Evolutionary conservation across 352 stramenopile genomes (phyloP), one percentile per base, ranked within the genome.

Genomic region (Phytophthora europaea): DNA sequence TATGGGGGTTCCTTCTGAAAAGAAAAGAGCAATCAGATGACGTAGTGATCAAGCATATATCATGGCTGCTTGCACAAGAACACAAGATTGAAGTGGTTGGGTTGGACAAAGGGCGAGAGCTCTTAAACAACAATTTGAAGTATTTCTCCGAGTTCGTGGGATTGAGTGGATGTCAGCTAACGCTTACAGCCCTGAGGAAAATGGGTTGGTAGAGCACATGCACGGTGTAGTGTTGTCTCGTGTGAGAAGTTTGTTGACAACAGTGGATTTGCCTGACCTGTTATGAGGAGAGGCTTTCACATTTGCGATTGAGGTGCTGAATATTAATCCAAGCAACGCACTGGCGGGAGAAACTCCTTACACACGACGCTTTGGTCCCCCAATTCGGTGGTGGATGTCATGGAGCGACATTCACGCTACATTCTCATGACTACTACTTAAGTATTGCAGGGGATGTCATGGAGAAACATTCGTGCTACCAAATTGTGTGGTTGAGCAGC

Each of bases 331-430:
- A 8, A 50, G 43, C 16, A 50, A 16, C 23, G 43, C 43, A 13
- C 22, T 50, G 18, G 18, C 18, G 43, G 43, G 43, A 15, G 58
- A 67, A 13, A 60, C 40, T 20, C 38, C 66, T 31, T 73, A 63
- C 22, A 59, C 38, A 59, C 47, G 48, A 22, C 57, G 31, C 28
- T 67, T 72, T 36, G 48, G n/a, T n/a, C n/a, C n/a, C n/a, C n/a
- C n/a, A n/a, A n/a, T n/a, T n/a, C n/a, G n/a, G n/a, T n/a, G n/a
- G n/a, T n/a, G 23, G 23, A 26, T 26, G 23, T 26, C 23, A 26
- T 26, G 2, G 23, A 26, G 23, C 23, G 23, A 26, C 23, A 26
- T 26, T 26, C 23, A 26, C 23, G 23, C 23, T 26, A 26, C 23
- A 26, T 26, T 26, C 23, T 26, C 23, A 26, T 2, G 23, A 26